Percentiles rank a stretch among this genome's conserved stretches.
phyloP scores from a whole-genome alignment of 345 rosid species.

The Salix dunnii region DNA sequence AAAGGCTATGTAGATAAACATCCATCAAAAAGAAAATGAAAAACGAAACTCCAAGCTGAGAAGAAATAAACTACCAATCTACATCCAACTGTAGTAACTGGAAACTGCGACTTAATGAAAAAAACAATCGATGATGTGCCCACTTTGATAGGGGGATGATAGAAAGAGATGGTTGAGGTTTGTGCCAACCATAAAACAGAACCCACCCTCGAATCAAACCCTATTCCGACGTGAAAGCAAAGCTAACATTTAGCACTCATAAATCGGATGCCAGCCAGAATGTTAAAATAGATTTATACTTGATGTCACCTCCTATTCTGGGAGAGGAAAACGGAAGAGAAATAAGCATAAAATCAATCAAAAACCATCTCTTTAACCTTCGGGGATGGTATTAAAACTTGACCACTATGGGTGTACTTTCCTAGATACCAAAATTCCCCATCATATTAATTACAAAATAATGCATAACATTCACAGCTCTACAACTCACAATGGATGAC shows the following conservation, averaged over 20 bases:
- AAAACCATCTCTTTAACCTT: neutral
- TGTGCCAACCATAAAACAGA: neutral
- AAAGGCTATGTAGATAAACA: no score
- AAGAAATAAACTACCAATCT: no score
- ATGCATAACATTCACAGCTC: no score
- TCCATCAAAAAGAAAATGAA: neutral
- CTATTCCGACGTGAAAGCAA: neutral
- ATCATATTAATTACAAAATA: neutral
- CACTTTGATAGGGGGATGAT: no score
- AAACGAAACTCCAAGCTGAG: no score
- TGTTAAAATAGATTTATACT: neutral
- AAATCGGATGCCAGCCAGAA: neutral
- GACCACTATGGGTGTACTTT: neutral
- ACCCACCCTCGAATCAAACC: neutral
- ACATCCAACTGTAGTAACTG: neutral
- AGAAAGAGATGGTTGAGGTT: no score
- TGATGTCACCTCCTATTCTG: neutral
- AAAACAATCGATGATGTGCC: no score
- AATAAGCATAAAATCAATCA: neutral
- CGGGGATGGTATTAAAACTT: neutral
- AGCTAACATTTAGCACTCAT: neutral
- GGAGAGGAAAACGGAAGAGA: neutral
- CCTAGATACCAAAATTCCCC: neutral
- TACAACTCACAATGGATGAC: neutral
- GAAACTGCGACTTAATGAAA: no score